Evolutionary conservation across 78 protist genomes (phyloP), one percentile per base, ranked within the genome.

Genomic region (Dictyostelium purpureum): DNA sequence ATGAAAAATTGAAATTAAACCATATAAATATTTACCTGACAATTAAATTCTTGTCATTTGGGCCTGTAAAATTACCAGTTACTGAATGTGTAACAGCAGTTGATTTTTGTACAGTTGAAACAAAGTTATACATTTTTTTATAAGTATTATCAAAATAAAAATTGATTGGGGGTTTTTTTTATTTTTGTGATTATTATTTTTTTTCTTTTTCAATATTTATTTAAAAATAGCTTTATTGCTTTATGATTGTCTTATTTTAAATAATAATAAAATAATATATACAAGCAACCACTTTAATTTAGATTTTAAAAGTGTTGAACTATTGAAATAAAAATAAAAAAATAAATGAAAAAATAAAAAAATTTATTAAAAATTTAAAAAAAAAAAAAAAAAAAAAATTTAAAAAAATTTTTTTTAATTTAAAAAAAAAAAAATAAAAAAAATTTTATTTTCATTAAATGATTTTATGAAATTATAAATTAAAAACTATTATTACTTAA

Each of bases 101-200:
- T 38, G 98, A 96, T 87, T 77, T 82, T 24, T 96, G 97, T 16
- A 96, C 98, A 21, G 97, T 93, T 10, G 96, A 96, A 9, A 95
- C 88, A 49, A 95, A 96, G 82, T 92, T 90, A 67, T 77, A 95
- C 80, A 74, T 74, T 59, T n/a, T n/a, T n/a, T n/a, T n/a, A n/a
- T n/a, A n/a, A n/a, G n/a, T n/a, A n/a, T n/a, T n/a, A n/a, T n/a
- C n/a, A n/a, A n/a, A n/a, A n/a, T n/a, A n/a, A n/a, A n/a, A n/a
- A n/a, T n/a, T n/a, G n/a, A n/a, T n/a, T n/a, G n/a, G n/a, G n/a
- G n/a, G n/a, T n/a, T n/a, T n/a, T n/a, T n/a, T n/a, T n/a, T n/a
- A n/a, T n/a, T n/a, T n/a, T n/a, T n/a, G n/a, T n/a, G n/a, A n/a
- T n/a, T n/a, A n/a, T n/a, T n/a, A n/a, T n/a, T n/a, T n/a, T n/a